Base-by-base conservation (phyloP, 2,329 filamentous ascomycete genomes). In the Claviceps africana region DNA sequence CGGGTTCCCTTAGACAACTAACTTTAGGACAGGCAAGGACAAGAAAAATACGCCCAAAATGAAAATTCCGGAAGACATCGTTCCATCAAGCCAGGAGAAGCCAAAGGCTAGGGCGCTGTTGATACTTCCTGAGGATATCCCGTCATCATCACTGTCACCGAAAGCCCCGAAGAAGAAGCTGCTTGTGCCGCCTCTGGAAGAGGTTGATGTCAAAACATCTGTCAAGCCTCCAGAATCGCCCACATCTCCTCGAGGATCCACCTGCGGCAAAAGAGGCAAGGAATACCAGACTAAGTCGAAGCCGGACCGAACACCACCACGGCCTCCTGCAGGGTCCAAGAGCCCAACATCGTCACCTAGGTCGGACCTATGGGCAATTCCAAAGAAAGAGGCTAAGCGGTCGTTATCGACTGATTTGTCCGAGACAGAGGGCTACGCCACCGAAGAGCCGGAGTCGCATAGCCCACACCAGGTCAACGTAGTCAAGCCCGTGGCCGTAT, bases 401-500 rank as follows among this genome's bases (percentile, higher is more conserved):
- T 31, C 46, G 3, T 28, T 40, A 15, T 30, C 40, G 13, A 52
- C 53, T 30, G 47, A 39, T 15, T n/a, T 30, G 3, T 54, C 54
- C 7, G 53, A 55, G 4, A 40, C 33, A n/a, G 51, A 54, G 9
- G 49, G 31, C 11, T 51, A 42, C 30, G 44, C 46, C 30, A 31
- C 30, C 10, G 19, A 51, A 17, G 28, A 48, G 0, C 37, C 25
- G n/a, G 13, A n/a, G 11, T 40, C 13, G 50, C 52, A 21, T 48
- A 47, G 17, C 10, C 53, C 55, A 17, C 47, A 53, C 4, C 51
- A 21, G 47, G 47, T 13, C n/a, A 53, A 56, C 2, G 30, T n/a
- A 22, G 22, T 54, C 5, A 51, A 49, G 15, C 47, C 51, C 10
- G 57, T 51, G 10, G 60, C 72, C 11, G 58, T 70, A 22, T 91